These are phyloP conservation scores for Cutaneotrichosporon arboriforme DNA, from an alignment of 1,284 basidiomycete species.

Conservation along the genomic window DNA sequence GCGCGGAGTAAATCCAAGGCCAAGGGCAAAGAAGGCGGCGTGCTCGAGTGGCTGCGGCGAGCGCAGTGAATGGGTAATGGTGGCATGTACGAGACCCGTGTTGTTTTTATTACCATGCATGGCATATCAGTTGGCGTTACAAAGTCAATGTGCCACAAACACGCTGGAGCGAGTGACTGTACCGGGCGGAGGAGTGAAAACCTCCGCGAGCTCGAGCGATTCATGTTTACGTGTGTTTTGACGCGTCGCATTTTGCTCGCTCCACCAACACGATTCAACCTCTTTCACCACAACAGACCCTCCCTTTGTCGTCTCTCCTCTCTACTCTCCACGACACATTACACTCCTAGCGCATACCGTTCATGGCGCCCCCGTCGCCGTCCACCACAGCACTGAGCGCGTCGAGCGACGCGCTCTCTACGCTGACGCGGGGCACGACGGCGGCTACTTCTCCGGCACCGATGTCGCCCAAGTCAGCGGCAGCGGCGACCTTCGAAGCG, in stretches of 20 bases:
- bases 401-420: conserved; percentile 7
- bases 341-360: not conserved
- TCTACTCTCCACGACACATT: not conserved
- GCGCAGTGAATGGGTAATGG: not conserved
- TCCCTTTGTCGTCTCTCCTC: not conserved
- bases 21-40: conserved; percentile 10
- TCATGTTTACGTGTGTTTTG: not conserved
- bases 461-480: not conserved
- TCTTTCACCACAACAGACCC: no score
- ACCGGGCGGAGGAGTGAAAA: not conserved
- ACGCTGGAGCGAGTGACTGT: conserved; percentile 1
- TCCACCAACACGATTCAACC: not conserved
- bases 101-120: conserved; percentile 3
- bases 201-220: not conserved
- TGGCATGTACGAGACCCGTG: not conserved
- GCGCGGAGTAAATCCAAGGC: no score
- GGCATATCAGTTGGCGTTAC: not conserved
- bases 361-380: not conserved
- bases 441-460: conserved; percentile 1
- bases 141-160: not conserved
- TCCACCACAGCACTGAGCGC: not conserved
- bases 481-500: no score
- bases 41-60: conserved; percentile 25
- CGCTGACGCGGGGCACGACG: conserved; percentile 6
- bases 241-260: conserved; percentile 2